phyloP scores from a whole-genome alignment of 192 early-diverging fungal genomes.

The Nowakowskiella sp. region DNA sequence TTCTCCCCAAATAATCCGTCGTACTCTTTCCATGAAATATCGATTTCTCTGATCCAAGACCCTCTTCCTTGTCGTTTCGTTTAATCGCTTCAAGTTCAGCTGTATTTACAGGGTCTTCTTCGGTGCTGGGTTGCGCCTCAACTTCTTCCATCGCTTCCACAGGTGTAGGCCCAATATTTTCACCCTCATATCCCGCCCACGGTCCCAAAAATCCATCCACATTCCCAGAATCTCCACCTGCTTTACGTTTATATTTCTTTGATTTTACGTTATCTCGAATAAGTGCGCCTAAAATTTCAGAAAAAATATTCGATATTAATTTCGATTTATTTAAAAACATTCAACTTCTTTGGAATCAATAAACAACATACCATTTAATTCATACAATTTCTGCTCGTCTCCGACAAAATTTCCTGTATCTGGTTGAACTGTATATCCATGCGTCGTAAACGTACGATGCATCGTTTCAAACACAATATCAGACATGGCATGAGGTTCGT shows the following conservation, averaged over 20 bases:
- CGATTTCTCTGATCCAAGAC: conserved; percentile 63
- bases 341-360: conserved; percentile 24
- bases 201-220: conserved; percentile 83
- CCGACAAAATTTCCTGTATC: conserved; percentile 2
- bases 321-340: neutral
- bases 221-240: conserved; percentile 64
- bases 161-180: conserved; percentile 50
- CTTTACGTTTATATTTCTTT: conserved; percentile 57
- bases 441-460: conserved; percentile 73
- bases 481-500: conserved; percentile 64
- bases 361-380: conserved; percentile 20
- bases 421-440: conserved; percentile 79
- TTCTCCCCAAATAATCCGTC: conserved; percentile 86
- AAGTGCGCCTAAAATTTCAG: conserved; percentile 42
- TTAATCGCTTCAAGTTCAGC: neutral
- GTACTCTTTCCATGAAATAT: conserved; percentile 81
- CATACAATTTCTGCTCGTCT: neutral
- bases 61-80: conserved; percentile 24
- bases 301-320: conserved; percentile 11
- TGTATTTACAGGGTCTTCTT: conserved; percentile 10
- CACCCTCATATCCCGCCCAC: conserved; percentile 90
- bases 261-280: conserved; percentile 35
- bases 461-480: conserved; percentile 72
- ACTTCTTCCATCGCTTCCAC: conserved; percentile 13
- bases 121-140: conserved; percentile 1